phyloP scores from a whole-genome alignment of 2,329 filamentous ascomycete genomes.

The Apiospora kogelbergensis region DNA sequence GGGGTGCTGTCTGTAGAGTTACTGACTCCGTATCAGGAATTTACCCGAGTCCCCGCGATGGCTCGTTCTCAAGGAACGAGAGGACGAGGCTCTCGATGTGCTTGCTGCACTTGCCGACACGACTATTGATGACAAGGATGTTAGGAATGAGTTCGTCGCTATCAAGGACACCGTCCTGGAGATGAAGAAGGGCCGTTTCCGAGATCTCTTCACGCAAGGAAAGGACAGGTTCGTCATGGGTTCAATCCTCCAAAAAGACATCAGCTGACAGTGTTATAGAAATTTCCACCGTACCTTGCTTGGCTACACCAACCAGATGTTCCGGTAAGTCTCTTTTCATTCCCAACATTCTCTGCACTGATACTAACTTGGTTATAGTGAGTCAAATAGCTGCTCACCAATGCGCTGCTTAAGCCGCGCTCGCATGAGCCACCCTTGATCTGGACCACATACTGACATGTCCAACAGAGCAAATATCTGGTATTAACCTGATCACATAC shows the following conservation, averaged over 20 bases:
- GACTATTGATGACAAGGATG: constrained; percentile 48
- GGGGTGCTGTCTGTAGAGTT: not conserved
- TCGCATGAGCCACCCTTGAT: not conserved
- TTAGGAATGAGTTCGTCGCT: constrained; percentile 51
- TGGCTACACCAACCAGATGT: constrained; percentile 58
- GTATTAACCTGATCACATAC: constrained; percentile 44
- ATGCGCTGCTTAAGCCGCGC: not conserved
- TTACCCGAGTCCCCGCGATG: constrained; percentile 53
- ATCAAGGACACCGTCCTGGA: constrained; percentile 69
- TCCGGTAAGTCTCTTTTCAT: constrained; percentile 29
- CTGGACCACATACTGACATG: constrained; percentile 39
- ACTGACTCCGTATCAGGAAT: not conserved
- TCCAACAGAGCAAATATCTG: constrained; percentile 44
- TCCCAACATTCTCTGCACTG: constrained; percentile 10
- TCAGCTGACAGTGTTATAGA: constrained; percentile 15
- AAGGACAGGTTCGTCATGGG: constrained; percentile 41
- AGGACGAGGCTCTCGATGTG: constrained; percentile 43
- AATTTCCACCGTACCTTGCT: constrained; percentile 56
- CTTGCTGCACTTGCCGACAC: constrained; percentile 40
- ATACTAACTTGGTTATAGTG: not conserved
- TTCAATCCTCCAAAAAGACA: not conserved
- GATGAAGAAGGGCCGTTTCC: constrained; percentile 50
- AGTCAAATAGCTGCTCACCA: not conserved
- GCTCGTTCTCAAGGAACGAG: constrained; percentile 43
- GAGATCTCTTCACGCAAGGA: constrained; percentile 58